Conservation (phyloP, 192 early-diverging fungal species). For the Podila clonocystis region DNA sequence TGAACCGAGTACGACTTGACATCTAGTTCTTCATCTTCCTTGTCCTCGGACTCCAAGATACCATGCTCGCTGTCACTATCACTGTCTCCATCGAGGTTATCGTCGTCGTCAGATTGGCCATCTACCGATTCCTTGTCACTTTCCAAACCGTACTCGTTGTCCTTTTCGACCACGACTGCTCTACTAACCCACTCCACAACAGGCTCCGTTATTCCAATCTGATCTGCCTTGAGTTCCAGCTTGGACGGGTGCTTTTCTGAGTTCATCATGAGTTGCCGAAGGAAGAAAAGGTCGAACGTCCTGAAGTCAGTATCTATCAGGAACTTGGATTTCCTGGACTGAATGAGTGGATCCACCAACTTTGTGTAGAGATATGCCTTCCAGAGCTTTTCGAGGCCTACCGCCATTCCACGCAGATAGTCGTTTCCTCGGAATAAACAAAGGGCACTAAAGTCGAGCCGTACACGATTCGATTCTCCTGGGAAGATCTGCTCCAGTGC, state of each 20-base stretch:
- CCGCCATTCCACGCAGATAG: constrained; percentile 26
- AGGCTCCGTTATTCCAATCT: neutral
- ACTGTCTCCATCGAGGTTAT: neutral
- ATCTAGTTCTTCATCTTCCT: neutral
- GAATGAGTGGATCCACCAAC: constrained; percentile 22
- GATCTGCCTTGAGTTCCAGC: neutral
- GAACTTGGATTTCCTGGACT: neutral
- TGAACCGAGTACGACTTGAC: constrained; percentile 19
- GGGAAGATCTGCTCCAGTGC: constrained; percentile 28
- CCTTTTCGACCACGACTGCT: neutral
- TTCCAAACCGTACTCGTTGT: neutral
- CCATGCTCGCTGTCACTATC: constrained; percentile 11
- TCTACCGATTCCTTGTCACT: constrained; percentile 18
- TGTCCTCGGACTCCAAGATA: neutral
- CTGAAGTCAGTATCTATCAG: constrained; percentile 35
- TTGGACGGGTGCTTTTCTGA: constrained; percentile 12
- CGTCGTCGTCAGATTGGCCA: constrained; percentile 1
- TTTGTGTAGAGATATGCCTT: constrained; percentile 32
- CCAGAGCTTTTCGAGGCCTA: constrained; percentile 39
- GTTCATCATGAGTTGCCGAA: constrained; percentile 31
- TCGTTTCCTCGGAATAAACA: constrained; percentile 51
- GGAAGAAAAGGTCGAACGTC: constrained; percentile 42
- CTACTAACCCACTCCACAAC: too few species aligned
- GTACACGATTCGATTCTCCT: constrained; percentile 25
- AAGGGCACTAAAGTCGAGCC: constrained; percentile 45